Evolutionary conservation across 306 rosid genomes (phyloP).

Genomic region (Begonia loranthoides): DNA sequence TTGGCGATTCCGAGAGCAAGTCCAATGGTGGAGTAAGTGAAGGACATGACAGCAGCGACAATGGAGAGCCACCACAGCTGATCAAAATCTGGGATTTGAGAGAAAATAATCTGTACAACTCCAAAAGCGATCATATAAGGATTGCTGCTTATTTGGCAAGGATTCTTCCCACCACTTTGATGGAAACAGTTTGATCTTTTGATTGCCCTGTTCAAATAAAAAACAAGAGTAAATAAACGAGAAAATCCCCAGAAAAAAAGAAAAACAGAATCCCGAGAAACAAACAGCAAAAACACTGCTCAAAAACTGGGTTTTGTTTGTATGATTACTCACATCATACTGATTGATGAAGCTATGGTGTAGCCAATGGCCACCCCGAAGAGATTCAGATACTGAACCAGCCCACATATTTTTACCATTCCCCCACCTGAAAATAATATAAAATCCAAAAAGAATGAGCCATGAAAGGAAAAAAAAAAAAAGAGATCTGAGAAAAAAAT

Average conservation of each 20-base stretch:
- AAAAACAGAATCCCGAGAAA: too few species aligned
- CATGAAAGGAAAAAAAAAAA: not conserved
- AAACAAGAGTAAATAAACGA: not conserved
- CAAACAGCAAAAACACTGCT: not conserved
- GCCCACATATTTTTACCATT: constrained; percentile 47
- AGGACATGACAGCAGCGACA: constrained; percentile 41
- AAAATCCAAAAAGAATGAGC: not conserved
- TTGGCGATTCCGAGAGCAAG: constrained; percentile 33
- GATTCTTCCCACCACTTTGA: constrained; percentile 31
- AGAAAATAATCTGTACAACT: constrained; percentile 26
- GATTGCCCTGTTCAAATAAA: constrained; percentile 41
- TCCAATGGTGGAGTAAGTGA: constrained; percentile 40
- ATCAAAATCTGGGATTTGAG: constrained; percentile 52
- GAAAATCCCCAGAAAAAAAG: not conserved
- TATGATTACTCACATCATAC: constrained; percentile 40
- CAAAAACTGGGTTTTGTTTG: not conserved
- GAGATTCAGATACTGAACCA: constrained; percentile 54
- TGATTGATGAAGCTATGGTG: constrained; percentile 48
- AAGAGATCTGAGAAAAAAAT: too few species aligned
- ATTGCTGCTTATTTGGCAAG: constrained; percentile 37
- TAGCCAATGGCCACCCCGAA: constrained; percentile 54
- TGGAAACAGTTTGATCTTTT: constrained; percentile 51
- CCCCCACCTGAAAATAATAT: constrained; percentile 26
- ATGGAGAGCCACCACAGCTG: constrained; percentile 44
- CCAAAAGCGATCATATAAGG: constrained; percentile 45